A percentile compares a stretch with the other conserved stretches of the same genome.
Conservation (phyloP, 2,329 filamentous ascomycete species). For the Geosmithia putterillii region DNA sequence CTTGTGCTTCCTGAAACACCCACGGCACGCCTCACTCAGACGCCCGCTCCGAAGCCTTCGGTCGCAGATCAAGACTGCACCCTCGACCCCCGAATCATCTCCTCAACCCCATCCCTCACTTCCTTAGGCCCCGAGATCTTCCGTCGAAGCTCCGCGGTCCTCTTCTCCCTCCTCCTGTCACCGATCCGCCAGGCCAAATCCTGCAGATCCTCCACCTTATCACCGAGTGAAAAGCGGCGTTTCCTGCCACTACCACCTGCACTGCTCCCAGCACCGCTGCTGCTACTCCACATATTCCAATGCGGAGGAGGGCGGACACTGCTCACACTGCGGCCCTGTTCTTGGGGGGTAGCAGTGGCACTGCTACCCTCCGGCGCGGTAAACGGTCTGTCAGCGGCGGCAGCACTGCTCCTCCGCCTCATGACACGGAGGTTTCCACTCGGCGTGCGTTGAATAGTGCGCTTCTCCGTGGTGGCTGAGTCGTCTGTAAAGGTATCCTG, state of each 20-base stretch:
- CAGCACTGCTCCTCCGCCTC: constrained; percentile 33
- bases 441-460: constrained; percentile 44
- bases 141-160: constrained; percentile 42
- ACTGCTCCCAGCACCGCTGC: constrained; percentile 12
- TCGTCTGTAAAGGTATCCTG: constrained; percentile 21
- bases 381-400: constrained; percentile 18
- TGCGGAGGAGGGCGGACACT: no score
- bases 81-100: constrained; percentile 29
- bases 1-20: background rate
- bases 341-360: no score
- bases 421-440: constrained; percentile 51
- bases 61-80: background rate
- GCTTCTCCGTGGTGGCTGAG: constrained; percentile 31
- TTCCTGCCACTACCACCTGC: constrained; percentile 8
- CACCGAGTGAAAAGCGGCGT: constrained; percentile 27
- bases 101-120: constrained; percentile 45
- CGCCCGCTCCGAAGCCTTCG: constrained; percentile 17
- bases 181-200: constrained; percentile 42
- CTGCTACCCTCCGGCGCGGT: constrained; percentile 12
- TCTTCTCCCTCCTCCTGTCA: constrained; percentile 45
- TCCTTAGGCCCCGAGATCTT: constrained; percentile 49
- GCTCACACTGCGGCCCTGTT: no score
- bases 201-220: constrained; percentile 37
- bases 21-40: background rate
- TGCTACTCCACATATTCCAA: constrained; percentile 18